These are phyloP conservation scores for Favolaschia claudopus DNA, from an alignment of 768 basidiomycete genomes.

Conservation along the genomic window DNA sequence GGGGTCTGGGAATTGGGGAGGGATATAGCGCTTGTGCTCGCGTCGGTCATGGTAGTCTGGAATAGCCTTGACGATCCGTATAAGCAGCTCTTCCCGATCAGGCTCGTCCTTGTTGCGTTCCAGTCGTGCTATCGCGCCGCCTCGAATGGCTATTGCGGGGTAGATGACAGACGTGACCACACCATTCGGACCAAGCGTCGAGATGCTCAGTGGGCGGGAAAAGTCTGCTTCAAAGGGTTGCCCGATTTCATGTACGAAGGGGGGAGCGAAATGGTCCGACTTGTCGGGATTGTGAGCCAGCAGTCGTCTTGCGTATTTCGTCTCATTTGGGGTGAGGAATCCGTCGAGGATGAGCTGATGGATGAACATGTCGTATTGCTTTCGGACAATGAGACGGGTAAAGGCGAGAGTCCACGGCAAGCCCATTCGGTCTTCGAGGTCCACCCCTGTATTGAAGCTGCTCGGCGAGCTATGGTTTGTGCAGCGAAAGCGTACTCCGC, in stretches of 20 bases:
- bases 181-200: not conserved
- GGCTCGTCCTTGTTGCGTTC: too few species aligned
- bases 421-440: not conserved
- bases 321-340: not conserved
- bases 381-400: not conserved
- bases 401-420: slow-evolving; percentile 3
- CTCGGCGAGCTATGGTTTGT: not conserved
- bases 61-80: too few species aligned
- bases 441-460: not conserved
- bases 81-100: too few species aligned
- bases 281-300: not conserved
- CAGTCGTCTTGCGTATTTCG: not conserved
- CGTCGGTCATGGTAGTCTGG: too few species aligned
- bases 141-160: not conserved
- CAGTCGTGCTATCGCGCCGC: too few species aligned
- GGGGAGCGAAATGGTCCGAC: fast-evolving
- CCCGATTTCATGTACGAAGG: not conserved
- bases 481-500: slow-evolving; percentile 8
- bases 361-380: not conserved
- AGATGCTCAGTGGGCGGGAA: not conserved
- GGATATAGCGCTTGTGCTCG: too few species aligned
- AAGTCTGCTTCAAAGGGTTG: slow-evolving; percentile 1
- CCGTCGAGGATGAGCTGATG: not conserved
- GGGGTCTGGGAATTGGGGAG: too few species aligned
- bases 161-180: not conserved